Evolutionary conservation across 1,284 basidiomycete genomes (phyloP), one percentile per base, ranked within the genome.

Genomic region (Cutaneotrichosporon sp.): DNA sequence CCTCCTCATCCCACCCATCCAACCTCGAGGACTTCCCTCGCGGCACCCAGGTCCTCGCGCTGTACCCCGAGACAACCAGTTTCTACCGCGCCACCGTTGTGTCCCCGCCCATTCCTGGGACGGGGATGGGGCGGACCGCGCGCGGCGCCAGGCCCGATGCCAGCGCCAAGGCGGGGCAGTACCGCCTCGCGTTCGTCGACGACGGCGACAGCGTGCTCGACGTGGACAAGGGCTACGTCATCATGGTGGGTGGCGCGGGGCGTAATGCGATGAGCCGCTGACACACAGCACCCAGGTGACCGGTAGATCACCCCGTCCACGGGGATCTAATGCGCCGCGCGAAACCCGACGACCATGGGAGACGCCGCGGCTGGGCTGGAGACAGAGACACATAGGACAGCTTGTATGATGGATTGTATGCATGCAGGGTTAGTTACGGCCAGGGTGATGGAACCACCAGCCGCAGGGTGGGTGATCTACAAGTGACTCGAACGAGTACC

Each of bases 61-160:
- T 82, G 25, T 84, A 83, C 58, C 83, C 83, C 8, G 82, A 83
- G 43, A 84, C 83, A 8, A 83, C 82, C 0, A 74, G 75, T 0
- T 83, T 84, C 67, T 84, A 84, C 68, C 71, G 72, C 8, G 82
- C 81, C 2, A 74, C 74, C 1, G 79, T 83, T 54, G 66, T 79
- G 1, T 59, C 72, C 1, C 65, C 75, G 0, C 74, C 77, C 0
- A 52, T 72, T 18, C 68, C 72, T 10, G 70, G 71, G 0, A 72
- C 70, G 13, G 69, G 74, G 18, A 65, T 69, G 58, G 69, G 74
- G 25, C 62, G 68, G 20, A 60, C 68, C 33, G 54, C 69, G 24
- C 58, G 64, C 22, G 61, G 67, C 13, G 64, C 58, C 6, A 66
- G 43, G 4, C 52, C 67, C 11, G 68, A 73, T 7, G 62, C 61